phyloP scores from a whole-genome alignment of 2,329 filamentous ascomycete genomes.

The Sporothrix sp. region DNA sequence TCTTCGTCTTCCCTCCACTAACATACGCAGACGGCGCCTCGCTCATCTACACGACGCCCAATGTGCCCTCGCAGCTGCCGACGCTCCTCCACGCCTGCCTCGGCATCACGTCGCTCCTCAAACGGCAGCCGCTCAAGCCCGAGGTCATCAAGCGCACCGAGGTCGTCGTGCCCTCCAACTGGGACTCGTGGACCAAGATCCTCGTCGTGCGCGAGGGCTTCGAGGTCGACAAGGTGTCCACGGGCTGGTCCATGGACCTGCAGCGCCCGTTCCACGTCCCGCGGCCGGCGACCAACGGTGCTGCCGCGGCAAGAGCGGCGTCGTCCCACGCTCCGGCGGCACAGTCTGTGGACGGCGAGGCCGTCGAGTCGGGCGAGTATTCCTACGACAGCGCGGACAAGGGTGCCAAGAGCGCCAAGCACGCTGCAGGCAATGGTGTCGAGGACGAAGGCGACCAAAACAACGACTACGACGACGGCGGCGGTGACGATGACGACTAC shows the following conservation, averaged over 20 bases:
- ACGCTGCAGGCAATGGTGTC: not conserved
- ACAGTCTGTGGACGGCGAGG: not conserved
- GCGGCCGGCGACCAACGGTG: too few species aligned
- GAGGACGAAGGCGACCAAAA: not conserved
- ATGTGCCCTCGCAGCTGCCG: constrained; percentile 65
- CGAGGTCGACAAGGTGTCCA: constrained; percentile 77
- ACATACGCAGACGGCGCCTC: constrained; percentile 60
- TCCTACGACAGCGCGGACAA: not conserved
- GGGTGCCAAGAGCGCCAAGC: not conserved
- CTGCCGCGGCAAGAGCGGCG: not conserved
- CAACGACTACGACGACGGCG: not conserved
- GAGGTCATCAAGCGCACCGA: constrained; percentile 92
- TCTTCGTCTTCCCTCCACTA: constrained; percentile 16
- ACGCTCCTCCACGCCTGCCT: constrained; percentile 76
- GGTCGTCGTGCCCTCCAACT: constrained; percentile 89
- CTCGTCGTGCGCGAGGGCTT: constrained; percentile 84
- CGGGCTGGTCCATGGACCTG: constrained; percentile 78
- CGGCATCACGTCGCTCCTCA: constrained; percentile 74
- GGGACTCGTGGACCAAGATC: constrained; percentile 98
- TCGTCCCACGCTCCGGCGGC: not conserved
- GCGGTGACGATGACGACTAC: constrained; percentile 18
- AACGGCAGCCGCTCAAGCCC: constrained; percentile 69
- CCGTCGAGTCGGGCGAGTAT: constrained; percentile 3
- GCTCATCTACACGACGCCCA: constrained; percentile 74
- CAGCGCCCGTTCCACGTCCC: constrained; percentile 39